Percentiles rank a stretch among this genome's conserved stretches.
phyloP scores from a whole-genome alignment of 1,139 yeast genomes.

The Taphrina wiesneri region DNA sequence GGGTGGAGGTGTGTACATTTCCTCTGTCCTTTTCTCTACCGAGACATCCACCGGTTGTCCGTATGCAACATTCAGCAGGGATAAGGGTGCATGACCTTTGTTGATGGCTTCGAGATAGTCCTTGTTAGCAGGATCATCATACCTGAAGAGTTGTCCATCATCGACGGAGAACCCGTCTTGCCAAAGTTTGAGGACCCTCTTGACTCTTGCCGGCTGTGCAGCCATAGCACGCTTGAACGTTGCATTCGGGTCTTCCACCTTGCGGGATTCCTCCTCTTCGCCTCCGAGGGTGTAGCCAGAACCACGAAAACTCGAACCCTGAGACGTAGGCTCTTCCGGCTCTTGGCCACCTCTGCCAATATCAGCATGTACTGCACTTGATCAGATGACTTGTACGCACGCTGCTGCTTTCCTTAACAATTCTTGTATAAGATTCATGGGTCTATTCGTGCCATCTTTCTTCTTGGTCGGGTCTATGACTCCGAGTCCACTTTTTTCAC shows the following conservation, averaged over 20 bases:
- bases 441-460: conserved; percentile 32
- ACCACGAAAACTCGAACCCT: conserved; percentile 55
- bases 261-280: conserved; percentile 49
- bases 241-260: conserved; percentile 43
- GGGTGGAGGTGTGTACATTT: conserved; percentile 76
- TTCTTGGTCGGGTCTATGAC: conserved; percentile 80
- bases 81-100: conserved; percentile 90
- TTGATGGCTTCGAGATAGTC: conserved; percentile 75
- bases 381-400: conserved; percentile 49
- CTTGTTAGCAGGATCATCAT: conserved; percentile 86
- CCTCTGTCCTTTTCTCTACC: conserved; percentile 77
- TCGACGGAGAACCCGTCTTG: conserved; percentile 94
- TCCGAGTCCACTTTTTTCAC: conserved; percentile 89
- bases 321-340: conserved; percentile 46
- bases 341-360: conserved; percentile 45
- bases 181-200: conserved; percentile 88
- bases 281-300: conserved; percentile 82
- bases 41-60: conserved; percentile 97
- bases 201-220: conserved; percentile 55
- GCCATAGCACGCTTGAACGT: conserved; percentile 25
- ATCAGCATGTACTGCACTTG: conserved; percentile 41
- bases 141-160: conserved; percentile 79
- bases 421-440: conserved; percentile 53
- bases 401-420: conserved; percentile 59
- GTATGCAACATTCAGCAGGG: conserved; percentile 73